A percentile compares a stretch with the other conserved stretches of the same genome.
Evolutionary conservation across 139 green algal genomes (phyloP).

Genomic region (Chara braunii): DNA sequence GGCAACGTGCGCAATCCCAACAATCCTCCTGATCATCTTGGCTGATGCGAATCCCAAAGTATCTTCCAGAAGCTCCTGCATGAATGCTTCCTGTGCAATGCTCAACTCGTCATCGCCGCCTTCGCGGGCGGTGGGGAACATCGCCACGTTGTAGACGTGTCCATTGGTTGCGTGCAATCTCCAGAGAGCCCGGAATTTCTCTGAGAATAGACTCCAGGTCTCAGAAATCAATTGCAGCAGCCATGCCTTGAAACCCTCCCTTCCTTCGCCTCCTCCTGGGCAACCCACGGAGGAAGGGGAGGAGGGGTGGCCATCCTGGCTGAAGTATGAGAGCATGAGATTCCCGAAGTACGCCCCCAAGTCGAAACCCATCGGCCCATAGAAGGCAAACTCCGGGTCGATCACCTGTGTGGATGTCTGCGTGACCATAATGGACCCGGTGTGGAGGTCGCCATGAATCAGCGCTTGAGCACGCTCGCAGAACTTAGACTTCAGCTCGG

Average conservation of each 20-base stretch:
- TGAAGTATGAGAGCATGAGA: slow-evolving; percentile 84
- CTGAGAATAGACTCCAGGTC: slow-evolving; percentile 30
- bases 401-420: slow-evolving; percentile 52
- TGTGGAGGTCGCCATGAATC: slow-evolving; percentile 96
- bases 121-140: slow-evolving; percentile 13
- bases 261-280: neutral
- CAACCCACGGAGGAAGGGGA: neutral
- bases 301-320: slow-evolving; percentile 51
- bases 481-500: slow-evolving; percentile 73
- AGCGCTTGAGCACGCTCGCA: slow-evolving; percentile 65
- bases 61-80: slow-evolving; percentile 66
- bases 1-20: slow-evolving; percentile 87
- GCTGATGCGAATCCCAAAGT: slow-evolving; percentile 45
- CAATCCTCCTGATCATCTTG: slow-evolving; percentile 60
- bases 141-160: slow-evolving; percentile 40
- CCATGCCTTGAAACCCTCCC: slow-evolving; percentile 30
- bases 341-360: slow-evolving; percentile 89
- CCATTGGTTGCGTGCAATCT: slow-evolving; percentile 9
- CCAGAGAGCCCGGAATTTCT: slow-evolving; percentile 64
- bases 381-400: slow-evolving; percentile 93
- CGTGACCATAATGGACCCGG: slow-evolving; percentile 83
- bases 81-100: slow-evolving; percentile 66
- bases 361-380: slow-evolving; percentile 93
- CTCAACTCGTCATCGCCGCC: neutral
- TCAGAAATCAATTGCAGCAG: slow-evolving; percentile 47